phyloP scores from a whole-genome alignment of 768 basidiomycete genomes.

The Auriscalpium orientale region DNA sequence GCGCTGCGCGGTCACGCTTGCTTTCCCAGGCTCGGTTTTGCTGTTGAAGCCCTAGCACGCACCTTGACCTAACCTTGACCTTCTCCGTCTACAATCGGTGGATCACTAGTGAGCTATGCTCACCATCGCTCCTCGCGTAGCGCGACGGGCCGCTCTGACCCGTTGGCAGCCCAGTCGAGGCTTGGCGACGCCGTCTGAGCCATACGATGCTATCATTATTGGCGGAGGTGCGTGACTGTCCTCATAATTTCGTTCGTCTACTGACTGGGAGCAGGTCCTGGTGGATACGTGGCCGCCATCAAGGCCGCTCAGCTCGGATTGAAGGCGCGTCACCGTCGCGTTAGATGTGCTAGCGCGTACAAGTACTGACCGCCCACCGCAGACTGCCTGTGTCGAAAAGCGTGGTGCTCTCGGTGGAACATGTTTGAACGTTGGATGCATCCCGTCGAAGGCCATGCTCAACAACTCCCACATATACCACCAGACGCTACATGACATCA shows the following conservation, averaged over 20 bases:
- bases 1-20: background rate
- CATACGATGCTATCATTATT: slow-evolving; percentile 92
- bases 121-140: slow-evolving; percentile 1
- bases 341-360: background rate
- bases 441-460: slow-evolving; percentile 98
- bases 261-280: slow-evolving; percentile 55
- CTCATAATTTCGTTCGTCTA: background rate
- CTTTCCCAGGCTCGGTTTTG: background rate
- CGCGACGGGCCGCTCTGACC: slow-evolving; percentile 1
- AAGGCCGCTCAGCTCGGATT: slow-evolving; percentile 97
- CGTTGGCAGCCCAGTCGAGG: slow-evolving; percentile 47
- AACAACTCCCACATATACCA: slow-evolving; percentile 99
- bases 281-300: slow-evolving; percentile 96
- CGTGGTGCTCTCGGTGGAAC: slow-evolving; percentile 94
- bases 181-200: slow-evolving; percentile 60
- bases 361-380: background rate
- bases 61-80: too few species aligned
- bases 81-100: too few species aligned
- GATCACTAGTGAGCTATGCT: too few species aligned
- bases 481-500: slow-evolving; percentile 85
- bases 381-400: slow-evolving; percentile 98
- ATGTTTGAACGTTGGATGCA: slow-evolving; percentile 97
- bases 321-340: slow-evolving; percentile 44
- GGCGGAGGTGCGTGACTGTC: slow-evolving; percentile 65
- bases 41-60: too few species aligned